These are phyloP conservation scores for Sordariomycetes sp. DNA, from an alignment of 2,329 filamentous ascomycete species.

Conservation along the genomic window DNA sequence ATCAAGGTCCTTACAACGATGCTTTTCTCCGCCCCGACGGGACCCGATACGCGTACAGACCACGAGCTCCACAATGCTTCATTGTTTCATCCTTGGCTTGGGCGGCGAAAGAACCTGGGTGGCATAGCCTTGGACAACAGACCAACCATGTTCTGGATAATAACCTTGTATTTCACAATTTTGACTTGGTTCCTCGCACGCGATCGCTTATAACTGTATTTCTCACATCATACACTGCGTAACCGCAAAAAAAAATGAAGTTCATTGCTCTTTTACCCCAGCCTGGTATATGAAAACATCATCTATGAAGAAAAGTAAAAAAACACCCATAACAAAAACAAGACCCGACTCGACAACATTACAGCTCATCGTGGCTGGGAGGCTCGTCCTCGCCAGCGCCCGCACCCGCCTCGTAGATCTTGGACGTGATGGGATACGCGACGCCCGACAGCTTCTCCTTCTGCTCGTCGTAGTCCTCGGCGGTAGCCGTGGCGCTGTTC, in stretches of 20 bases:
- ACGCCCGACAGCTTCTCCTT: conserved; percentile 97
- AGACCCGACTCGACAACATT: conserved; percentile 20
- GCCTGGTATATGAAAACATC: conserved; percentile 5
- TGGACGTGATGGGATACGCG: conserved; percentile 97
- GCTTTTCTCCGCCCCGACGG: no score
- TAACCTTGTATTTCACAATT: no score
- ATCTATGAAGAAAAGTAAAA: conserved; percentile 5
- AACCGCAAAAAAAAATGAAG: not conserved
- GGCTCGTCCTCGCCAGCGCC: conserved; percentile 61
- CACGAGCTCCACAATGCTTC: no score
- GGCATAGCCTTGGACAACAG: no score
- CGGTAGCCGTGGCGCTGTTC: conserved; percentile 70
- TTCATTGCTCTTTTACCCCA: conserved; percentile 4
- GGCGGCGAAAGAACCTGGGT: no score
- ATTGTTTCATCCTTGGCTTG: no score
- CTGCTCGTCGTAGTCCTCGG: conserved; percentile 98
- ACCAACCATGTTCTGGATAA: no score
- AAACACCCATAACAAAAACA: not conserved
- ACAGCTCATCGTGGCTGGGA: conserved; percentile 67
- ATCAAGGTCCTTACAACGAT: no score
- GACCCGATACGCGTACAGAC: no score
- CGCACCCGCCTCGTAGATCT: conserved; percentile 65
- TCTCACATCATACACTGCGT: not conserved
- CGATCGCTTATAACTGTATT: not conserved
- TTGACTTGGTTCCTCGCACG: not conserved